Base-by-base conservation (phyloP, 805 yeast species). In the Spencermartinsiella europaea region DNA sequence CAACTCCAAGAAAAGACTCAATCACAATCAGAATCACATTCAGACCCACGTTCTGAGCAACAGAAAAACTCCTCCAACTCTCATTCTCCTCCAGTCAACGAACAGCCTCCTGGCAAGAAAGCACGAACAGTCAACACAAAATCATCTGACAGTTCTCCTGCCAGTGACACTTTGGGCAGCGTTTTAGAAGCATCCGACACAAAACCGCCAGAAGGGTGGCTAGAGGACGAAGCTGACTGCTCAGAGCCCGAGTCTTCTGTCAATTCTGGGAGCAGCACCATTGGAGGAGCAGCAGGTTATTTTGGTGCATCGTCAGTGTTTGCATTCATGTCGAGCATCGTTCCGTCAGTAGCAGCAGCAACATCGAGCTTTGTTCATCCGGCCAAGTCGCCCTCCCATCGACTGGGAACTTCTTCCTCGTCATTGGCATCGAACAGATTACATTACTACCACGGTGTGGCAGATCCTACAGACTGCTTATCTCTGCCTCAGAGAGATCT, bases 401-500 rank as follows among this genome's bases (percentile, higher is more conserved):
- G 39, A 21, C 5, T 21, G 19, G 21, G 27, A 16, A n/a, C 46
- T n/a, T 10, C 20, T 14, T 36, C 46, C 8, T 34, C 42, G 17
- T n/a, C n/a, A n/a, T n/a, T n/a, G n/a, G n/a, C n/a, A n/a, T n/a
- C n/a, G n/a, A n/a, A n/a, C n/a, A 21, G 36, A 5, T 20, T 37
- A 17, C 40, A 37, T 37, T 27, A 37, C 20, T 37, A 37, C 16
- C 40, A 37, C 10, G 40, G 40, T 12, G 40, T 37, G 7, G 21
- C 43, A 12, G 43, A 40, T 25, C 40, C 15, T 10, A 25, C 34
- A 10, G 43, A 33, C 39, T 40, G 43, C 16, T n/a, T 33, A 47
- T 46, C 42, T 2, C 38, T 54, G 22, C 64, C 64, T 3, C 59
- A 61, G 21, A 45, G 57, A 40, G 42, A 46, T 5, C 34, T 56